Base-by-base conservation (phyloP, 1,284 basidiomycete species). In the Microbotryum silenes-acaulis region DNA sequence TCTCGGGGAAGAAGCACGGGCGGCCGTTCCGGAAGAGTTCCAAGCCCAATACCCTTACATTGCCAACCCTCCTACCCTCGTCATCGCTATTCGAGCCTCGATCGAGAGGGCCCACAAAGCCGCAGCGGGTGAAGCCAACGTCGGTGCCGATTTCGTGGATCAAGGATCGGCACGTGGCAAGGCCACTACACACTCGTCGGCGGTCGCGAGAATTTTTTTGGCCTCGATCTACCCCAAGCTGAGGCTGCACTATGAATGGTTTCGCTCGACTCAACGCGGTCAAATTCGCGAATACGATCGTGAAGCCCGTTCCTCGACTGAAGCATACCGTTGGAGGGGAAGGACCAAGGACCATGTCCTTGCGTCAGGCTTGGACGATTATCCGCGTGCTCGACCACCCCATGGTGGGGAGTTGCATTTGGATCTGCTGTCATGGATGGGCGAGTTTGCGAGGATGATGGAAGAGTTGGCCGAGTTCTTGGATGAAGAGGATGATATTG, bases 241-340 rank as follows among this genome's bases (percentile, higher is more conserved):
- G 16, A 88, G 88, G 69, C 82, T 88, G 21, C 93, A 97, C 75
- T 97, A 96, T 73, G 85, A 89, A 61, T 97, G 92, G 92, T 96
- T 96, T 82, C 83, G 91, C 31, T 84, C 85, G 56, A 94, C 92
- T 3, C 92, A 97, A 75, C 83, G 88, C 10, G 91, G 91, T 10
- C 89, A 93, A 74, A 88, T 97, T 71, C 88, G 89, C 72, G 88
- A 91, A 73, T 97, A 91, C 75, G 83, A 82, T 6, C 83, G 91
- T 44, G 81, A 81, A 63, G 87, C 90, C 1, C 82, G 87, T 9
- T 89, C 88, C n/a, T 81, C 87, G 57, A 84, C 83, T 3, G 92
- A 97, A 75, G 92, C 83, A 0, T 97, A 93, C 76, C 82, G 92
- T 53, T 97, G 92, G 93, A 83, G 93, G 45, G 92, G 92, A n/a